Percentiles rank a stretch among this genome's conserved stretches.
Conservation (phyloP, 2,329 filamentous ascomycete genomes). For the Alternaria rosae region DNA sequence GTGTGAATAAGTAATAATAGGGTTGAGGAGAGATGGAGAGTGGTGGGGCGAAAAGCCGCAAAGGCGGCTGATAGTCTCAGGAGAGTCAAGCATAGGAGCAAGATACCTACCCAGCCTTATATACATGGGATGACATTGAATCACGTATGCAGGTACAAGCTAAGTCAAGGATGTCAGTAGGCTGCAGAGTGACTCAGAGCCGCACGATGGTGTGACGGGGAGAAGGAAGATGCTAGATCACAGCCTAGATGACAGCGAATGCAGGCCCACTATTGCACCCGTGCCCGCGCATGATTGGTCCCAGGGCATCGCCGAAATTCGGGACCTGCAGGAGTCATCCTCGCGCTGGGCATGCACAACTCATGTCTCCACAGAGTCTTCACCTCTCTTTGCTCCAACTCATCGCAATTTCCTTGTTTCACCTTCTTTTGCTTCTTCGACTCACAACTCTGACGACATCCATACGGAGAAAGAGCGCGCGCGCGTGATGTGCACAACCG, state of each 20-base stretch:
- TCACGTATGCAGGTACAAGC: constrained; percentile 30
- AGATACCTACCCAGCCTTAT: constrained; percentile 33
- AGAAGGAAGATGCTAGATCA: constrained; percentile 24
- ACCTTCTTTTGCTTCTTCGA: constrained; percentile 17
- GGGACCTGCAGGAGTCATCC: constrained; percentile 34
- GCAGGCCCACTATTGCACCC: constrained; percentile 23
- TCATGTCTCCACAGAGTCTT: constrained; percentile 21
- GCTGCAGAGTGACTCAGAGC: constrained; percentile 47
- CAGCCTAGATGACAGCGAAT: constrained; percentile 28
- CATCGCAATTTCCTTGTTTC: constrained; percentile 3
- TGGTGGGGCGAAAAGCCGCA: constrained; percentile 39
- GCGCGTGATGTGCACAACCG: constrained; percentile 1
- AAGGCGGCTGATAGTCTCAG: constrained; percentile 34
- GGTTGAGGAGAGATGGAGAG: constrained; percentile 6
- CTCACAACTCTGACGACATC: constrained; percentile 10
- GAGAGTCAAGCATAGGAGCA: constrained; percentile 20
- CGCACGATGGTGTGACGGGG: constrained; percentile 26
- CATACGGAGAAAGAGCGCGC: constrained; percentile 12
- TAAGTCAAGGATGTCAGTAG: constrained; percentile 35
- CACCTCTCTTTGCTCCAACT: constrained; percentile 21
- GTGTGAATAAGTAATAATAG: neutral
- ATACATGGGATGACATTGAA: constrained; percentile 28
- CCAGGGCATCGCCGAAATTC: constrained; percentile 40
- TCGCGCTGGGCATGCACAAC: constrained; percentile 24
- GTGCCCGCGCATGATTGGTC: constrained; percentile 40